Evolutionary conservation across 495 filamentous ascomycete genomes (phyloP).

Genomic region (Elaphomyces granulatus): DNA sequence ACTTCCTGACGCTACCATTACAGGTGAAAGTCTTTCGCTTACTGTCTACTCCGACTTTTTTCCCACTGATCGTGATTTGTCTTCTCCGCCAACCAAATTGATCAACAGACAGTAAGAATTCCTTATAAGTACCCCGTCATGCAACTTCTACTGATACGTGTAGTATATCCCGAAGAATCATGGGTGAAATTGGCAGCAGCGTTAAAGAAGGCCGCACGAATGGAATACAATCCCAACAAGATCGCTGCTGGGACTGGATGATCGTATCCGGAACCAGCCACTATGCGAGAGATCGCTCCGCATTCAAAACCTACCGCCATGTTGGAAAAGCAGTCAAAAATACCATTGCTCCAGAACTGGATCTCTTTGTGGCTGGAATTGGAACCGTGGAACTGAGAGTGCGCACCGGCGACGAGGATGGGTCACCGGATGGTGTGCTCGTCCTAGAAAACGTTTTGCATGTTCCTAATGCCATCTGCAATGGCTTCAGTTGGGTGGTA

Average conservation of each 20-base stretch:
- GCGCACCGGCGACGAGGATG: constrained; percentile 1
- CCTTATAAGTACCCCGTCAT: too few relatives aligned
- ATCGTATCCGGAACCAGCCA: constrained; percentile 17
- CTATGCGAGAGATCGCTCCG: constrained; percentile 17
- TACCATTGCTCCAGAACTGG: constrained; percentile 7
- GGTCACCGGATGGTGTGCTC: constrained; percentile 3
- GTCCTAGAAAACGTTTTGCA: constrained; percentile 19
- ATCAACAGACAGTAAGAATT: too few relatives aligned
- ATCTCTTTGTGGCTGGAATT: constrained; percentile 13
- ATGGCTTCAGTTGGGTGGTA: constrained; percentile 13
- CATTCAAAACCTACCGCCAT: constrained; percentile 15
- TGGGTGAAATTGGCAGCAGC: too few relatives aligned
- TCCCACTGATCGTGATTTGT: too few relatives aligned
- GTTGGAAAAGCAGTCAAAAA: constrained; percentile 5
- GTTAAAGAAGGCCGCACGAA: too few relatives aligned
- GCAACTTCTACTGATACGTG: too few relatives aligned
- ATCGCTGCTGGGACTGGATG: constrained; percentile 20
- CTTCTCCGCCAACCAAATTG: too few relatives aligned
- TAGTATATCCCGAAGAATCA: too few relatives aligned
- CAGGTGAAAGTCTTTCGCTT: too few relatives aligned
- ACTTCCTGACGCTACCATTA: too few relatives aligned
- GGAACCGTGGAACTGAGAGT: constrained; percentile 15
- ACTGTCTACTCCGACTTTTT: too few relatives aligned
- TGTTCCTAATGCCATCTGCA: constrained; percentile 18
- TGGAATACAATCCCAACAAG: too few relatives aligned